Evolutionary conservation across 2,329 filamentous ascomycete genomes (phyloP), one percentile per base, ranked within the genome.

Genomic region (Lachnellula willkommii): DNA sequence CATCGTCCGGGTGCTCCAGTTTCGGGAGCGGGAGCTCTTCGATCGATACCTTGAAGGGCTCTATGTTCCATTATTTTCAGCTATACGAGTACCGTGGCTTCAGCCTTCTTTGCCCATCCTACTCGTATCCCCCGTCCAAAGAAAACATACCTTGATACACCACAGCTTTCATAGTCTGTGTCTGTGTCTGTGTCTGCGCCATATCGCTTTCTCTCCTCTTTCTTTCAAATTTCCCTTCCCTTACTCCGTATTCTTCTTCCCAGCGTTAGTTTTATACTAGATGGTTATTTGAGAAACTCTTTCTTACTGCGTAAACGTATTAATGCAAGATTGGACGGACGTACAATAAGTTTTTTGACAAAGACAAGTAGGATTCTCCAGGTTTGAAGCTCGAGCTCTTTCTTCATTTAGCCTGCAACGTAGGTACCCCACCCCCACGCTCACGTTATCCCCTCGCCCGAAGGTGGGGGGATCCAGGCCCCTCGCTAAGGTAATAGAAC

Each of bases 11-110:
- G 63, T 87, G 83, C 65, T 84, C 72, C 22, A 88, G 73, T 65
- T 76, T 78, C 1, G 84, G 84, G 47, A 75, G 66, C 26, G 79
- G 76, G 7, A 84, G 77, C 24, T 86, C 79, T 63, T 83, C 78
- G 50, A 87, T 78, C n/a, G 78, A 78, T 58, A 86, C 82, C 68
- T 65, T 63, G 59, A 66, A 66, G 15, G 65, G 62, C 48, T 63
- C 62, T 66, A 36, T 32, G 9, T 32, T 32, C 28, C 28, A 32
- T 20, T 20, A 20, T 20, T 32, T 32, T 32, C 28, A 32, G 45
- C 14, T 24, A 26, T 28, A n/a, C n/a, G n/a, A n/a, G n/a, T n/a
- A 28, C 4, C 43, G 3, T 6, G 20, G 8, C 2, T 24, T 15
- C 22, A n/a, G 5, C 9, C 22, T 43, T 15, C 12, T 22, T 50